Percentiles rank a stretch among this genome's conserved stretches.
Evolutionary conservation across 768 basidiomycete species (phyloP).

Genomic region (Pilatotrama ljubarskyi): DNA sequence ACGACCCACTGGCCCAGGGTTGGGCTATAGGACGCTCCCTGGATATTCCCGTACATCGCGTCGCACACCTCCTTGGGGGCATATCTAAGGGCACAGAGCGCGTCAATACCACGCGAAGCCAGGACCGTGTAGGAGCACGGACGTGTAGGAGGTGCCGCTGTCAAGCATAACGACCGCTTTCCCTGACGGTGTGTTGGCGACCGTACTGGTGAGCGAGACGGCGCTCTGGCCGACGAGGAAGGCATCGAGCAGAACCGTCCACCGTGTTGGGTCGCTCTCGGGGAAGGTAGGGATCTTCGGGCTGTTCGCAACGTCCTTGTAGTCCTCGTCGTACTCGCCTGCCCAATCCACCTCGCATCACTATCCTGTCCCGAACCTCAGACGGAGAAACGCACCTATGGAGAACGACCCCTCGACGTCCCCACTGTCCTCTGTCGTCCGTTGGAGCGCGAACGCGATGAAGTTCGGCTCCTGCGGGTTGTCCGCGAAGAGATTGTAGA

Average conservation of each 20-base stretch:
- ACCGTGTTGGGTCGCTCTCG: conserved; percentile 56
- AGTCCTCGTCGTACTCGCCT: conserved; percentile 71
- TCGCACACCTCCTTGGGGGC: conserved; percentile 62
- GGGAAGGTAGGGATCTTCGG: conserved; percentile 76
- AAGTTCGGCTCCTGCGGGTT: conserved; percentile 76
- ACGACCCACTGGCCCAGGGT: conserved; percentile 63
- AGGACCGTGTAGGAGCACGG: conserved; percentile 28
- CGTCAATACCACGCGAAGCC: not conserved
- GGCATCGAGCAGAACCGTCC: conserved; percentile 78
- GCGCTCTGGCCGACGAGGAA: conserved; percentile 59
- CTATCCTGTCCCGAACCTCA: not conserved
- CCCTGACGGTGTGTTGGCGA: conserved; percentile 59
- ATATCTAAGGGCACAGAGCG: conserved; percentile 47
- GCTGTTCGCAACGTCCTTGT: conserved; percentile 56
- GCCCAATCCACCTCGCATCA: not conserved
- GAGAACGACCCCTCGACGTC: conserved; percentile 69
- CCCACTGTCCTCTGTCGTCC: conserved; percentile 51
- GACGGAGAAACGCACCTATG: conserved; percentile 49
- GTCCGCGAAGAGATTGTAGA: conserved; percentile 73
- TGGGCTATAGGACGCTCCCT: conserved; percentile 62
- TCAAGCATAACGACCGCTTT: conserved; percentile 78
- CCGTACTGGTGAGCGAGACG: conserved; percentile 52
- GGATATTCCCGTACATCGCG: conserved; percentile 65
- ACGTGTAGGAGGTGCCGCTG: conserved; percentile 83
- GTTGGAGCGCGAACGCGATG: conserved; percentile 73